Evolutionary conservation across 2,329 filamentous ascomycete genomes (phyloP).

Genomic region (Simplicillium aogashimaense): DNA sequence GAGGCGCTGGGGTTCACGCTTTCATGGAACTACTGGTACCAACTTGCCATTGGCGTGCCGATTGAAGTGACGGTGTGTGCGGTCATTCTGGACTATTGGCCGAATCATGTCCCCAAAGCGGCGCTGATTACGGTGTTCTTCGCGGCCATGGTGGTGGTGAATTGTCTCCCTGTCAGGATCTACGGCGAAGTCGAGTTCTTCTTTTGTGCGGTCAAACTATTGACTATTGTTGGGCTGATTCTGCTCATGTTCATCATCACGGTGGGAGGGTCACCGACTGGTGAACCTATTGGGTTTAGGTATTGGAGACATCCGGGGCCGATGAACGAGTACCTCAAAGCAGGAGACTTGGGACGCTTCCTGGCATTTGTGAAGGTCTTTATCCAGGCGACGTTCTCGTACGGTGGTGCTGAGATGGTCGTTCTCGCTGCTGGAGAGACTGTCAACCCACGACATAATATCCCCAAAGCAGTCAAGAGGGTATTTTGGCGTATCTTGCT

Average conservation of each 20-base stretch:
- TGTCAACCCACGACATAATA: slow-evolving; percentile 21
- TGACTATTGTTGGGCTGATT: slow-evolving; percentile 37
- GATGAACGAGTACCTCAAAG: slow-evolving; percentile 29
- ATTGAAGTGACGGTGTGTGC: slow-evolving; percentile 35
- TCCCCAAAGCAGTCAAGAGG: slow-evolving; percentile 21
- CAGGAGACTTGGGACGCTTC: slow-evolving; percentile 27
- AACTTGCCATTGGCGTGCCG: slow-evolving; percentile 37
- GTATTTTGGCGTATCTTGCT: slow-evolving; percentile 24
- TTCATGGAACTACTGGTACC: slow-evolving; percentile 42
- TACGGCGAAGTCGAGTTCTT: slow-evolving; percentile 45
- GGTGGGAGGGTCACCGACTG: slow-evolving; percentile 32
- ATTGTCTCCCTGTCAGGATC: slow-evolving; percentile 28
- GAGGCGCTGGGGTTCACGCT: slow-evolving; percentile 36
- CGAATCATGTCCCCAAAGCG: slow-evolving; percentile 14
- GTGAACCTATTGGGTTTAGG: slow-evolving; percentile 32
- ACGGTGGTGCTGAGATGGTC: slow-evolving; percentile 30
- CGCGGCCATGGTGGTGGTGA: slow-evolving; percentile 24
- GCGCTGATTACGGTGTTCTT: slow-evolving; percentile 27
- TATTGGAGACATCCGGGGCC: slow-evolving; percentile 33
- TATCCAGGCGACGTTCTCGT: slow-evolving; percentile 37
- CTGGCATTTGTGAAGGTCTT: slow-evolving; percentile 34
- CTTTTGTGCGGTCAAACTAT: slow-evolving; percentile 37
- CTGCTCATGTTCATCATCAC: slow-evolving; percentile 38
- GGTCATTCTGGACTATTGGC: slow-evolving; percentile 37
- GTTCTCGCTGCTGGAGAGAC: slow-evolving; percentile 27